Base-by-base conservation (phyloP, 225 moss, liverwort and hornwort genomes). In the Asterella californica region DNA sequence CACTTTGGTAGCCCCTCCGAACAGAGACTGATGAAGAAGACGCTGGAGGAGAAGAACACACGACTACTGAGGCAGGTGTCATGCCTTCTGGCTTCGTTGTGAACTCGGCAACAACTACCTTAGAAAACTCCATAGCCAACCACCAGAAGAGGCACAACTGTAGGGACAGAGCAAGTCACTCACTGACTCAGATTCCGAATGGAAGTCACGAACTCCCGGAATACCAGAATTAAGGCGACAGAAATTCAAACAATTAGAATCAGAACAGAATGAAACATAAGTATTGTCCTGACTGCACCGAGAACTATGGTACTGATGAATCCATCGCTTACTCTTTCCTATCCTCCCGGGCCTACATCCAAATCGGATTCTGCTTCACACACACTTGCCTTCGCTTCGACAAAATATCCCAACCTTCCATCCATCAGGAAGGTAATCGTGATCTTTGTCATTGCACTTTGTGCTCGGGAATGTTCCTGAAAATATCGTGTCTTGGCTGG, bases 71-170 rank as follows among this genome's bases (percentile, higher is more conserved):
- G 12, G 46, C 19, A 10, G 34, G 67, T 67, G 67, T 48, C 9
- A 48, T 46, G n/a, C 71, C 57, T 19, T 15, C 17, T 19, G 24
- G 57, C 5, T 3, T 57, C 57, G 57, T 71, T 27, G n/a, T 22
- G 27, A 37, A 48, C 19, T 47, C 37, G 33, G 59, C 21, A 38
- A 59, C 59, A 19, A 30, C 57, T 76, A 57, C 57, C 59, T 59
- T 76, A 34, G 36, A 25, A 34, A 76, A 24, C 57, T 76, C 57
- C 75, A 57, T 76, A 59, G 57, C 75, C 73, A 46, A 24, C 55
- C 55, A 22, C 70, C 38, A 15, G 10, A 22, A 15, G 15, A 11
- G 1, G 32, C 45, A 42, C 45, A 24, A 4, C 12, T 42, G 34
- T 61, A 2, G 6, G 27, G n/a, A 27, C n/a, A 6, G 9, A 27